phyloP scores from a whole-genome alignment of 2,329 filamentous ascomycete species.

The Bimuria novae-zelandiae region DNA sequence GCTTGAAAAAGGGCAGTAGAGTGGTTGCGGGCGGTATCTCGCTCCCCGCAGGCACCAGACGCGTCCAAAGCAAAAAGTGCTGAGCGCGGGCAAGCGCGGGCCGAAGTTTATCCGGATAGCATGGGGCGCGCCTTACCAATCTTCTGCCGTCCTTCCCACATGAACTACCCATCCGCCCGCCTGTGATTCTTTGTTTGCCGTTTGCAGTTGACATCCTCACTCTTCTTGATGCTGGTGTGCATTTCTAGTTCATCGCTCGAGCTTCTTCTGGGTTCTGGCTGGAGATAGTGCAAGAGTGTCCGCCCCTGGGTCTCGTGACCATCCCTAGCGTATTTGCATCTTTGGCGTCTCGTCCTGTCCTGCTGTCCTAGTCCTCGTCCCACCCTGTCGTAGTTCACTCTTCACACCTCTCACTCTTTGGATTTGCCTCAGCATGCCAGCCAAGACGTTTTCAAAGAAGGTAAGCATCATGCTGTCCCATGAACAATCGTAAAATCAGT shows the following conservation, averaged over 20 bases:
- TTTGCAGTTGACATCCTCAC: slow-evolving; percentile 14
- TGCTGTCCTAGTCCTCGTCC: slow-evolving; percentile 4
- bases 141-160: slow-evolving; percentile 23
- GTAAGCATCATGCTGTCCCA: slow-evolving; percentile 26
- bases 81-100: slow-evolving; percentile 8
- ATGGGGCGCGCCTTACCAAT: slow-evolving; percentile 19
- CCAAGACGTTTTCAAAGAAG: slow-evolving; percentile 42
- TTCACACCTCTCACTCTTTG: slow-evolving; percentile 2
- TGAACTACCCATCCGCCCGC: slow-evolving; percentile 1
- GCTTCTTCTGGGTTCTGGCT: slow-evolving; percentile 12
- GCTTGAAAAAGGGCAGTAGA: neutral
- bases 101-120: slow-evolving; percentile 17
- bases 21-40: neutral
- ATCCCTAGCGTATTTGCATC: slow-evolving; percentile 6
- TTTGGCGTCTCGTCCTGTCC: neutral
- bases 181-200: slow-evolving; percentile 1
- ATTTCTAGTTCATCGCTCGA: slow-evolving; percentile 5
- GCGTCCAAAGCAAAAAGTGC: slow-evolving; percentile 35
- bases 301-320: slow-evolving; percentile 9
- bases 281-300: slow-evolving; percentile 2
- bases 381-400: slow-evolving; percentile 3
- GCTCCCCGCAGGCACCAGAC: slow-evolving; percentile 29
- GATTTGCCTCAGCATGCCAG: slow-evolving; percentile 31
- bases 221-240: slow-evolving; percentile 22
- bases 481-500: slow-evolving; percentile 23